Evolutionary conservation across 495 filamentous ascomycete species (phyloP), one percentile per base, ranked within the genome.

Genomic region (Hypoxylon subgilvum): DNA sequence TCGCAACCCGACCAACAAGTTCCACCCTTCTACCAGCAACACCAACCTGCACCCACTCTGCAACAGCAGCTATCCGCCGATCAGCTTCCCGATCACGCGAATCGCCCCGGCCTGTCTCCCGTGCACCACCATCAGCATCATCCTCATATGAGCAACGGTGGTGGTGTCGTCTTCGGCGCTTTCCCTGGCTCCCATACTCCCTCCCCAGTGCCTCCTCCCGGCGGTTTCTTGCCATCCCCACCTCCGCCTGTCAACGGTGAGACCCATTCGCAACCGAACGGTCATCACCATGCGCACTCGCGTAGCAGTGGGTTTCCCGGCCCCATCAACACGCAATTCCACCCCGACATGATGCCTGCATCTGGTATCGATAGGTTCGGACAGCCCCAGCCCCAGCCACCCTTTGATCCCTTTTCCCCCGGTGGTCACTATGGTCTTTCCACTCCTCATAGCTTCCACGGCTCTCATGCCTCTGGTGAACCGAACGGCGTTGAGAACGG

Each of bases 371-470:
- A 69, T 17, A 45, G 43, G 1, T 69, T 46, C 68, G 47, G 75
- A 76, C 54, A 67, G 56, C n/a, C 69, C 46, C 59, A 70, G 55
- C 21, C 73, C 42, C 56, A 71, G 39, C 59, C 55, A n/a, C 66
- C 67, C 17, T 52, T 69, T 10, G 77, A 80, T 19, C 68, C 67
- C 13, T 76, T 70, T 22, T 70, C 70, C 2, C 69, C 75, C 25
- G 44, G 59, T 23, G 49, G 70, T 52, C 69, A 63, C 55, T 77
- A 76, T 44, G 75, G 73, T 0, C 75, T 79, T 4, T 73, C 76
- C 4, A 82, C 79, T 5, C 79, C 80, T 3, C 79, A 78, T 30
- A 83, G 80, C 53, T 79, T 80, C 32, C 79, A 82, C 13, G 81
- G 76, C 13, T 84, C 81, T 2, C 80, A 81, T 43, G 72, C 76